Conservation (phyloP, 148 eudicot species). For the Nepenthes gracilis region DNA sequence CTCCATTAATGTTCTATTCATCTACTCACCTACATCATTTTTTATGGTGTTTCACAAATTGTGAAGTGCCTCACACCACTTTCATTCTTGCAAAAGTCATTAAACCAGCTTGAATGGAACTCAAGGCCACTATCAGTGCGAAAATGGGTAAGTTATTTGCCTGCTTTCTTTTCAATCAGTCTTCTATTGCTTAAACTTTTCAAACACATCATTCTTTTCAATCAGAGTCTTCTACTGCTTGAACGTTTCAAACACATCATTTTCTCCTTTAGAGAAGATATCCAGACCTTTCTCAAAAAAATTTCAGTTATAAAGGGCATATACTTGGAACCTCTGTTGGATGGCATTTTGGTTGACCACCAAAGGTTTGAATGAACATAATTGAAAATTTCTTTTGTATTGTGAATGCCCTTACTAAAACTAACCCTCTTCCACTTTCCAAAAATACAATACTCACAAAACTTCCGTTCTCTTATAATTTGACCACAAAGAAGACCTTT, state of each 20-base stretch:
- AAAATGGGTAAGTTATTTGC: neutral
- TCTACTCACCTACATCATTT: no score
- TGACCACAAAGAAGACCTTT: neutral
- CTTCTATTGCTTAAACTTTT: neutral
- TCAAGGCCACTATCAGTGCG: conserved; percentile 1
- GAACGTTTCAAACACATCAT: neutral
- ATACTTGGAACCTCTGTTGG: neutral
- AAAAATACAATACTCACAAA: neutral
- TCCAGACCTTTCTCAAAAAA: neutral
- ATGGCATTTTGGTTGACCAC: neutral
- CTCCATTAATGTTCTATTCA: no score
- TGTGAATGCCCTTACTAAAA: conserved; percentile 1
- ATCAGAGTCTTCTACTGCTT: conserved; percentile 2
- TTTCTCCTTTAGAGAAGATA: neutral
- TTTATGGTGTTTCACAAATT: no score
- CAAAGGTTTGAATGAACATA: conserved; percentile 10
- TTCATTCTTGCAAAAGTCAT: no score
- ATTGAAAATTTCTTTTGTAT: conserved; percentile 3
- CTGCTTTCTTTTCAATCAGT: conserved; percentile 1
- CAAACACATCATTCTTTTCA: neutral
- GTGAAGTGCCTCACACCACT: no score
- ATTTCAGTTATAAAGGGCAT: conserved; percentile 3
- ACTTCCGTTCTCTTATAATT: neutral
- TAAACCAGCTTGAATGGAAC: neutral
- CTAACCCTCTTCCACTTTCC: neutral